phyloP scores from a whole-genome alignment of 257 asterid genomes.

The Rhazya stricta region DNA sequence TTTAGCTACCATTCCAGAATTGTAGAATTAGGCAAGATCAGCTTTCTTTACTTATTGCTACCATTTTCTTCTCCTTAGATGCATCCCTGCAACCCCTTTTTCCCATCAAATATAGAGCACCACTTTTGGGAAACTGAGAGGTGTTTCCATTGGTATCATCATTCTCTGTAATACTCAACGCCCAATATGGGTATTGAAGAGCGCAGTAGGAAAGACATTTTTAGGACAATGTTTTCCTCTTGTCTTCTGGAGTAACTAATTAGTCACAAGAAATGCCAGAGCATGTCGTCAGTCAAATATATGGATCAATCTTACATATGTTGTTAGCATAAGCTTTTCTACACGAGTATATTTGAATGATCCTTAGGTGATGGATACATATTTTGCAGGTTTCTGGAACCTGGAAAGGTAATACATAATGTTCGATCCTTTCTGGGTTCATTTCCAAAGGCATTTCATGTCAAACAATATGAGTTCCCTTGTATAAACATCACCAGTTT shows the following conservation, averaged over 20 bases:
- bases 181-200: background rate
- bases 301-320: too few species aligned
- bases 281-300: background rate
- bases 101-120: conserved; percentile 3
- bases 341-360: too few species aligned
- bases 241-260: background rate
- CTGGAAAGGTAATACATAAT: too few species aligned
- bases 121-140: conserved; percentile 1
- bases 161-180: background rate
- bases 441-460: too few species aligned
- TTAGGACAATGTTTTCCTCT: background rate
- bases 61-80: background rate
- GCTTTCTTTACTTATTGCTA: background rate
- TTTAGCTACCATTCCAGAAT: conserved; percentile 48
- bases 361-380: too few species aligned
- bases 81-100: conserved; percentile 18
- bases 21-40: conserved; percentile 4
- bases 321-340: too few species aligned
- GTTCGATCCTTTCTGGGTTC: too few species aligned
- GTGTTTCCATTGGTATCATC: background rate
- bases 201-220: background rate
- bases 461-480: too few species aligned
- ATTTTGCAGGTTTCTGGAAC: too few species aligned
- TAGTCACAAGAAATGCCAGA: background rate
- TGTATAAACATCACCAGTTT: too few species aligned